Evolutionary conservation across 169 alveolate genomes (phyloP).

Genomic region (Plasmodium fragile): DNA sequence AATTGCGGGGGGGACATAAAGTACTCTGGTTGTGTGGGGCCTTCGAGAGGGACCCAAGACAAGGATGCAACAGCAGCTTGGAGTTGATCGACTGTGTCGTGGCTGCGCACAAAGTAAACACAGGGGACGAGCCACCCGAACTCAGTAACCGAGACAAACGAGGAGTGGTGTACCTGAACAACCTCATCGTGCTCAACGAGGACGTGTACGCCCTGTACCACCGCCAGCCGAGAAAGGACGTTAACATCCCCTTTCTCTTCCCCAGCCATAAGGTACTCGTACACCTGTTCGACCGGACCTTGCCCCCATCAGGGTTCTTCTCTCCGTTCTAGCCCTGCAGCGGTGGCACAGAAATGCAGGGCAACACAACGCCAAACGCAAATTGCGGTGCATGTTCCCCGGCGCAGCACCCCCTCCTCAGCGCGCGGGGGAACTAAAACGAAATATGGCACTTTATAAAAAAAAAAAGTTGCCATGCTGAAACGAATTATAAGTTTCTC

Average conservation of each 20-base stretch:
- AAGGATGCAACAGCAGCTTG: constrained; percentile 15
- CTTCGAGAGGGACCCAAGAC: constrained; percentile 30
- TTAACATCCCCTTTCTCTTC: constrained; percentile 14
- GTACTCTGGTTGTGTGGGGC: constrained; percentile 70
- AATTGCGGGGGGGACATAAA: constrained; percentile 21
- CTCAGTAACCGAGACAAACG: neutral
- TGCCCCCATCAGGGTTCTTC: neutral
- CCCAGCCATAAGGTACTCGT: constrained; percentile 6
- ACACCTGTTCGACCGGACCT: constrained; percentile 10
- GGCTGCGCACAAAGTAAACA: neutral
- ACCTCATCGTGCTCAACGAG: constrained; percentile 42
- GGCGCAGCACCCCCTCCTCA: neutral
- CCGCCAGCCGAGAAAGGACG: neutral
- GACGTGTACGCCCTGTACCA: constrained; percentile 28
- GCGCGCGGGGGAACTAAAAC: neutral
- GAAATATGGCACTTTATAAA: neutral
- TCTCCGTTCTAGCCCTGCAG: neutral
- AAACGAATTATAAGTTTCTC: neutral
- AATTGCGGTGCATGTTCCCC: neutral
- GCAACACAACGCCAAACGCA: neutral
- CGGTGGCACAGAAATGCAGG: neutral
- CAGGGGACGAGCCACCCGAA: neutral
- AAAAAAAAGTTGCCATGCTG: neutral
- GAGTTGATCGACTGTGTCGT: constrained; percentile 5
- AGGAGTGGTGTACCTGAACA: neutral